Percentiles rank a stretch among this genome's conserved stretches.
These are phyloP conservation scores for Chalciporus chontae DNA, from an alignment of 768 basidiomycete genomes.

Conservation along the genomic window DNA sequence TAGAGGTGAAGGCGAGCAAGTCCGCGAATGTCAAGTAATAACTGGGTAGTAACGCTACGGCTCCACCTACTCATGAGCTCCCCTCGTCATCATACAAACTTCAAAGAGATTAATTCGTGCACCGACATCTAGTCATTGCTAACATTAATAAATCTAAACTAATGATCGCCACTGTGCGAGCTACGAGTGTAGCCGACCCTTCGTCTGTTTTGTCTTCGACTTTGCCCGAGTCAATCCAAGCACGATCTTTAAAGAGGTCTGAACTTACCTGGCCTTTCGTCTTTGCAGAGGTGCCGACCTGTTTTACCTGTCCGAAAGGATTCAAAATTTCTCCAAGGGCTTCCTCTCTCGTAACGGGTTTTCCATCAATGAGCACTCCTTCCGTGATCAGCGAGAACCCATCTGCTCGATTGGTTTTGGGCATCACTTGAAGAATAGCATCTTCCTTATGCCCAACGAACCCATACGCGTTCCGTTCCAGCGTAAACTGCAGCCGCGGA, in stretches of 20 bases:
- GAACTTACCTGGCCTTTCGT: conserved; percentile 16
- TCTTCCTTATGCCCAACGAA: conserved; percentile 19
- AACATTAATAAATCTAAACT: background rate
- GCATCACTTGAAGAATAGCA: conserved; percentile 17
- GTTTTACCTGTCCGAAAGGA: conserved; percentile 10
- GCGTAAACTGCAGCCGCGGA: conserved; percentile 20
- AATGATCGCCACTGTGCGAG: background rate
- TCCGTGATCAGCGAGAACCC: conserved; percentile 21
- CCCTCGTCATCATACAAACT: background rate
- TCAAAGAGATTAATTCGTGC: background rate
- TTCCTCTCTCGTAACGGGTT: conserved; percentile 13
- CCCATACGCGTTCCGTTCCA: conserved; percentile 23
- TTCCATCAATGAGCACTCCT: conserved; percentile 26
- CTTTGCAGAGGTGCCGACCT: conserved; percentile 6
- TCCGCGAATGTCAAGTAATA: background rate
- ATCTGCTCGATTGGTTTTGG: conserved; percentile 13
- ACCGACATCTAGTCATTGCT: background rate
- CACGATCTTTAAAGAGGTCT: background rate
- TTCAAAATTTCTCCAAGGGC: conserved; percentile 23
- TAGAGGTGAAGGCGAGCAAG: background rate
- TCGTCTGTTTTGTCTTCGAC: conserved; percentile 16
- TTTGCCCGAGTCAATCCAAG: conserved; percentile 8
- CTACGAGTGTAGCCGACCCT: background rate
- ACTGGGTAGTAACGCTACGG: background rate
- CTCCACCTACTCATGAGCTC: background rate